Percentiles rank a stretch among this genome's conserved stretches.
Conservation (phyloP, 2,329 filamentous ascomycete species). For the Pezicula radicicola region DNA sequence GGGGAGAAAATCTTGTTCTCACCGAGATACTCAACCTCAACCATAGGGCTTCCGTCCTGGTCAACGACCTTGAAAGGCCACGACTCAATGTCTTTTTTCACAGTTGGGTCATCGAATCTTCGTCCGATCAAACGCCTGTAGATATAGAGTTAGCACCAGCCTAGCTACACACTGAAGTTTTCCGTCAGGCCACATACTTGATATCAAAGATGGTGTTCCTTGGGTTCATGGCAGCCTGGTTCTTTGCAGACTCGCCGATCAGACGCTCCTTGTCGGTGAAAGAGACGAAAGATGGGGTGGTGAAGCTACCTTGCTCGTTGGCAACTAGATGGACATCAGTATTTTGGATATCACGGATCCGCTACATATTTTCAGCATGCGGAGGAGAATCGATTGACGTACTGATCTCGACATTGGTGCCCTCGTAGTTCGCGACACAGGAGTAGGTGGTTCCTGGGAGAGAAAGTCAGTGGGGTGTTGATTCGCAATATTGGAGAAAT, state of each 20-base stretch:
- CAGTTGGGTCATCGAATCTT: constrained; percentile 89
- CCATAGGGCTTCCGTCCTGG: constrained; percentile 81
- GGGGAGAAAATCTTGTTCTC: constrained; percentile 96
- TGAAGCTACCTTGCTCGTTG: constrained; percentile 99
- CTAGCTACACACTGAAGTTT: no score
- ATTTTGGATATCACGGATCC: constrained; percentile 11
- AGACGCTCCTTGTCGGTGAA: constrained; percentile 99
- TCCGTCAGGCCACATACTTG: constrained; percentile 62
- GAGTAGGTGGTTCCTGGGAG: constrained; percentile 94
- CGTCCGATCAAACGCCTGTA: constrained; percentile 93
- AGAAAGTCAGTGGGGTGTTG: neutral
- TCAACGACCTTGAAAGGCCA: constrained; percentile 99
- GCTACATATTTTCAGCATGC: constrained; percentile 8
- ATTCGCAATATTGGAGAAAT: neutral
- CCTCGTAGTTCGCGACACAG: constrained; percentile 99
- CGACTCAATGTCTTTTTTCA: constrained; percentile 96
- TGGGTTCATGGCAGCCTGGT: constrained; percentile 99
- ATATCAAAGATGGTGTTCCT: constrained; percentile 98
- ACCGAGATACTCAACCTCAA: constrained; percentile 93
- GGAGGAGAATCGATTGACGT: constrained; percentile 33
- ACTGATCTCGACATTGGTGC: constrained; percentile 99
- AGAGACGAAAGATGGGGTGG: constrained; percentile 97
- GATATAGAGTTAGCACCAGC: neutral
- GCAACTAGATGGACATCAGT: constrained; percentile 56
- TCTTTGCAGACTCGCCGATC: constrained; percentile 99